phyloP scores from a whole-genome alignment of 2,329 filamentous ascomycete genomes.

The Xylaria sp. region DNA sequence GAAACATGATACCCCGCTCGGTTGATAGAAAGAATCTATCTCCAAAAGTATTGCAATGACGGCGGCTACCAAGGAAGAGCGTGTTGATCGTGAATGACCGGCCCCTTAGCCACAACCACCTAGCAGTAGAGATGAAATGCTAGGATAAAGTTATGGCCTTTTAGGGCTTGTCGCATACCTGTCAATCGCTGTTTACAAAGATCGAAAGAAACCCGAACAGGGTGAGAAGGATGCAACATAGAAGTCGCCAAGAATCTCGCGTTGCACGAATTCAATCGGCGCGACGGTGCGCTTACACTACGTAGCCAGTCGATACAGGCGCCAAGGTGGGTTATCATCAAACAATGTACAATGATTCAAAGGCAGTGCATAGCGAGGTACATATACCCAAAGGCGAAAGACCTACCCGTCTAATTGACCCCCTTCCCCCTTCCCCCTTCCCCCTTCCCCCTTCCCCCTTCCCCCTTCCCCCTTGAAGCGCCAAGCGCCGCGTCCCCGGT shows the following conservation, averaged over 20 bases:
- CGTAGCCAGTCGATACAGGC: too few species aligned
- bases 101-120: too few species aligned
- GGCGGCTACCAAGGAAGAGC: neutral
- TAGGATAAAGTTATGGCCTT: neutral
- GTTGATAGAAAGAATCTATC: neutral
- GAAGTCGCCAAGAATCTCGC: neutral
- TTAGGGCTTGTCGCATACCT: neutral
- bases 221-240: neutral
- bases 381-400: neutral
- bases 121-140: neutral
- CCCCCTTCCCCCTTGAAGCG: constrained; percentile 11
- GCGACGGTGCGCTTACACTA: too few species aligned
- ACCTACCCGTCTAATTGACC: neutral
- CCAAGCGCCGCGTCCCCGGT: constrained; percentile 25
- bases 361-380: neutral
- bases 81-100: neutral
- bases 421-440: neutral
- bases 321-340: too few species aligned
- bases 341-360: too few species aligned
- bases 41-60: neutral
- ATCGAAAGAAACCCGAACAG: neutral
- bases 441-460: too few species aligned
- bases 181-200: neutral
- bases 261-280: neutral
- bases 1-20: neutral